Conservation (phyloP, 306 rosid genomes). For the Mucuna pruriens region DNA sequence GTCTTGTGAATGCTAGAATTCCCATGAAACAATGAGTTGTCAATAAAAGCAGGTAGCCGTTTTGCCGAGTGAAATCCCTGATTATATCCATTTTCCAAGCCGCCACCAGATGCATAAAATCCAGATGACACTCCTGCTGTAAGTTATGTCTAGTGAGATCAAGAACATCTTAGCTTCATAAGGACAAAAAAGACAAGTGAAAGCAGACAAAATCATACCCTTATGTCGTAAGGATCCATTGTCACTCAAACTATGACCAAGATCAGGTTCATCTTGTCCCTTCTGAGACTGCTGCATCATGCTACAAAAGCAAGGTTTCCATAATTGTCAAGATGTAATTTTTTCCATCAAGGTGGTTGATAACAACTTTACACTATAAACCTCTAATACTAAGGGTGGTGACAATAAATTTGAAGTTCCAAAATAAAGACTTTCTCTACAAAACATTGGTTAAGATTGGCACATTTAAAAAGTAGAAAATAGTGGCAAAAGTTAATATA, state of each 20-base stretch:
- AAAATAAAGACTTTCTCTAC: slow-evolving; percentile 14
- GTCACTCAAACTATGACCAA: slow-evolving; percentile 55
- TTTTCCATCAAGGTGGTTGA: slow-evolving; percentile 28
- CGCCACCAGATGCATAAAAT: slow-evolving; percentile 49
- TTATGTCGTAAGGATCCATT: slow-evolving; percentile 47
- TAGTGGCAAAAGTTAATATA: slow-evolving; percentile 12
- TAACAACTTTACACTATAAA: slow-evolving; percentile 16
- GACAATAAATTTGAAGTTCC: slow-evolving; percentile 9
- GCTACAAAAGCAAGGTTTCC: slow-evolving; percentile 57
- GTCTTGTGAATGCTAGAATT: slow-evolving; percentile 59
- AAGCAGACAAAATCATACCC: slow-evolving; percentile 54
- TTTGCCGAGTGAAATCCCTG: slow-evolving; percentile 59
- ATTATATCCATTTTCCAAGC: slow-evolving; percentile 60
- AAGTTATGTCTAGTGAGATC: slow-evolving; percentile 37
- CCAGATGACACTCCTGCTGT: slow-evolving; percentile 55
- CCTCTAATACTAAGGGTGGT: slow-evolving; percentile 4
- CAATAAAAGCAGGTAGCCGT: slow-evolving; percentile 47
- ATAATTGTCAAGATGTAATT: slow-evolving; percentile 23
- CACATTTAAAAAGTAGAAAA: slow-evolving; percentile 27
- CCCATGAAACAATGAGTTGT: slow-evolving; percentile 48
- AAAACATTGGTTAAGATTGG: neutral
- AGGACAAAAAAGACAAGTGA: slow-evolving; percentile 23
- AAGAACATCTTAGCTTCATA: slow-evolving; percentile 27
- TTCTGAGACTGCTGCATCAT: slow-evolving; percentile 60
- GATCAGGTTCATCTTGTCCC: slow-evolving; percentile 59